Evolutionary conservation across 1,284 basidiomycete species (phyloP).

Genomic region (Sanghuangporus sanghuang): DNA sequence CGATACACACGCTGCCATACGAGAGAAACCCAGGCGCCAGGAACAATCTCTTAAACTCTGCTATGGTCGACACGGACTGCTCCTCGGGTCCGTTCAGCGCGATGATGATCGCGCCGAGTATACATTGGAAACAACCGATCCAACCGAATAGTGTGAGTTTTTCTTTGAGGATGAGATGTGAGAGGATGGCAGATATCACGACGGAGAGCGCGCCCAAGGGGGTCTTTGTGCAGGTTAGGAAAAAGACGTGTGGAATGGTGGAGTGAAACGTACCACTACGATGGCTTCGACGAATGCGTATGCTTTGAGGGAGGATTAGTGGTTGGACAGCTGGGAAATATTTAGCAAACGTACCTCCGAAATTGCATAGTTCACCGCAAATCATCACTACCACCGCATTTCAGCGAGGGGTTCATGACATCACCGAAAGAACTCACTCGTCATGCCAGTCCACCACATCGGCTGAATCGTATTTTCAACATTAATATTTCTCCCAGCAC

Average conservation of each 20-base stretch:
- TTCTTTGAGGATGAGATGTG: slow-evolving; percentile 91
- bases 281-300: slow-evolving; percentile 90
- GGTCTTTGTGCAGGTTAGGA: slow-evolving; percentile 45
- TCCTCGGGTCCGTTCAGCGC: slow-evolving; percentile 82
- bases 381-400: slow-evolving; percentile 60
- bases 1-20: slow-evolving; percentile 65
- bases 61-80: slow-evolving; percentile 76
- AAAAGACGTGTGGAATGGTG: slow-evolving; percentile 18
- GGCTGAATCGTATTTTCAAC: slow-evolving; percentile 32
- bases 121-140: slow-evolving; percentile 86
- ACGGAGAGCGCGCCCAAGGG: slow-evolving; percentile 95
- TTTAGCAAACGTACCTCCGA: slow-evolving; percentile 50
- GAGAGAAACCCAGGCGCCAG: slow-evolving; percentile 83
- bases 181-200: slow-evolving; percentile 91
- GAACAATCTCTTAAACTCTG: slow-evolving; percentile 78
- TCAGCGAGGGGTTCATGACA: background rate
- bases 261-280: slow-evolving; percentile 59
- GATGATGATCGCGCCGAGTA: slow-evolving; percentile 80
- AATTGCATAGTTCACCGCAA: slow-evolving; percentile 77
- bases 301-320: slow-evolving; percentile 38
- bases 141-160: slow-evolving; percentile 89
- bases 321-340: slow-evolving; percentile 5
- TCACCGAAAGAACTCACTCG: slow-evolving; percentile 39
- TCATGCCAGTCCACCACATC: slow-evolving; percentile 89
- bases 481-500: background rate